Evolutionary conservation across 2,329 filamentous ascomycete species (phyloP), one percentile per base, ranked within the genome.

Genomic region (Colletotrichum paranaense): DNA sequence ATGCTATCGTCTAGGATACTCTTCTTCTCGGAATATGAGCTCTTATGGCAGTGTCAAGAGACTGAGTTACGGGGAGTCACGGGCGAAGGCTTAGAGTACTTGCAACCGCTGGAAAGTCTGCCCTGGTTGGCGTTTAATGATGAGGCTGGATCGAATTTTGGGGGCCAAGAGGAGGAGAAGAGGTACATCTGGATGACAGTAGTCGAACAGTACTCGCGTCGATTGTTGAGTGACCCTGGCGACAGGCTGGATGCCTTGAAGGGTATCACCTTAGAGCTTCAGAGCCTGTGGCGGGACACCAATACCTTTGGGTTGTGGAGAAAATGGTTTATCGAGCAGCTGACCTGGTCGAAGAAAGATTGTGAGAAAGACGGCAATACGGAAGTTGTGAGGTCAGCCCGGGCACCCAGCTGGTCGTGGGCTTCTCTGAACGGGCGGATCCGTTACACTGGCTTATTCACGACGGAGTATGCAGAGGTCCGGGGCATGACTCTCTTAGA

Each of bases 1-100:
- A 67, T 77, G 35, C 65, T 77, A 0, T 76, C 76, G 1, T 74
- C 75, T 16, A 19, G 76, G 30, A n/a, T 77, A 35, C 67, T 77
- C 2, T 52, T 76, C 2, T 77, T 76, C 26, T 72, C 68, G 7
- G 72, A 74, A 58, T 72, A 67, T 11, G 73, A 76, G 14, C 59
- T 76, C 2, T 68, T 76, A 0, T 76, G 75, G 75, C 75, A 76
- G 7, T 76, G 75, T 24, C 69, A 74, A 9, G 62, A 59, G 12
- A 8, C 56, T 2, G 65, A 74, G 0, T 24, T 76, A 24, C 62
- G 49, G 19, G 62, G 75, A 2, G 75, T 76, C 3, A 24, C 11
- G 1, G 49, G 16, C 0, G 35, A 52, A 1, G 32, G 46, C 12
- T 16, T 74, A 28, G 72, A 74, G 1, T 74, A 74, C 46, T 32